Conservation (phyloP, 805 yeast species). For the Metschnikowia cerradonensis region DNA sequence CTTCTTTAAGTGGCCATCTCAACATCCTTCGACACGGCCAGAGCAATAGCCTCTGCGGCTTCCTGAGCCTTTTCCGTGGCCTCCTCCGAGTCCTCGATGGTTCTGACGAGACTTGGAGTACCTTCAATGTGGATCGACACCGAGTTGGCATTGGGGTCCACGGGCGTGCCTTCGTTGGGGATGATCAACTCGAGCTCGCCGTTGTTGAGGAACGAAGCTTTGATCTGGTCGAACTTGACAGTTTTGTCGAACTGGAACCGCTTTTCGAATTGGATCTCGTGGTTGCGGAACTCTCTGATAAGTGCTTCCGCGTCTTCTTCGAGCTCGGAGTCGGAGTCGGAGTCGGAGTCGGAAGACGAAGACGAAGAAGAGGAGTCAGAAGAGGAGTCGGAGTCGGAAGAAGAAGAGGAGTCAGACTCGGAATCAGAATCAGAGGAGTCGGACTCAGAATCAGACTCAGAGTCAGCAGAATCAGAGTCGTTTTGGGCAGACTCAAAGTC, state of each 20-base stretch:
- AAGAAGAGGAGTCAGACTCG: conserved; percentile 7
- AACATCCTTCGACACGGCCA: conserved; percentile 15
- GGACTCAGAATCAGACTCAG: conserved; percentile 14
- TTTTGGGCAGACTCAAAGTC: conserved; percentile 9
- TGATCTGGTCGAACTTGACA: conserved; percentile 34
- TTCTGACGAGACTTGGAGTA: conserved; percentile 7
- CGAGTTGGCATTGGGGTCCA: conserved; percentile 15
- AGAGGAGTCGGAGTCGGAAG: conserved; percentile 14
- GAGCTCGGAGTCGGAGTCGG: conserved; percentile 27
- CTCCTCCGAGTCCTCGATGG: conserved; percentile 7
- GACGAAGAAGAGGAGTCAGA: conserved; percentile 13
- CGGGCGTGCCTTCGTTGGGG: conserved; percentile 29
- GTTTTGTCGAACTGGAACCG: conserved; percentile 40
- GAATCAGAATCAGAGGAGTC: conserved; percentile 10
- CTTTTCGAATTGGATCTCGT: conserved; percentile 41
- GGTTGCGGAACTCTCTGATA: conserved; percentile 36
- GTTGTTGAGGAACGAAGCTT: conserved; percentile 34
- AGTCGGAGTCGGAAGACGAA: conserved; percentile 14
- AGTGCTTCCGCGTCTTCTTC: conserved; percentile 37
- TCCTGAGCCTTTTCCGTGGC: conserved; percentile 12
- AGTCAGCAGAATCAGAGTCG: conserved; percentile 8
- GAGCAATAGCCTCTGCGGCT: conserved; percentile 13
- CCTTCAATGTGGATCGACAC: conserved; percentile 26
- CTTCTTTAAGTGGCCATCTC: conserved; percentile 17
- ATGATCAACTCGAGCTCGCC: conserved; percentile 41